Base-by-base conservation (phyloP, 768 basidiomycete species). In the Tylopilus vinaceipallidus region DNA sequence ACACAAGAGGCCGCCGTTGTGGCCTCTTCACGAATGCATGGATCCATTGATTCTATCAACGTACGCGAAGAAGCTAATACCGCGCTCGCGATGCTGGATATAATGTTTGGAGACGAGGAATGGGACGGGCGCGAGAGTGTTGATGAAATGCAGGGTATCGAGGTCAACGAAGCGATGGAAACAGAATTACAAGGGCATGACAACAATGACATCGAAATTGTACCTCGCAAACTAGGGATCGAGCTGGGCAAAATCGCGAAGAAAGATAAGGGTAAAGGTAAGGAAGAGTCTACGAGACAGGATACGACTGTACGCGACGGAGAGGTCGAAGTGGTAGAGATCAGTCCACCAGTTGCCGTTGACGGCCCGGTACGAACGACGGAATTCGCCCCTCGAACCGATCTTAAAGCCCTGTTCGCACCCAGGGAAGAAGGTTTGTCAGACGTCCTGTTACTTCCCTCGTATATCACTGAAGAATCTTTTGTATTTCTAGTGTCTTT, bases 351-450 rank as follows among this genome's bases (percentile, higher is more conserved):
- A 3, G 19, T 30, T 30, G 27, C 12, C 27, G 10, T 17, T 1
- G 16, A 47, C 3, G 23, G 17, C 7, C 23, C 45, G 6, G 26
- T 42, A 16, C 30, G 26, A 32, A 6, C 40, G 1, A 7, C 14
- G 16, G 44, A 44, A 47, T 45, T 43, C 49, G 42, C 47, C 4
- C 50, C 26, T 14, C 40, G n/a, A 35, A 62, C 58, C 8, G 80
- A 74, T 26, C 73, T 92, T 19, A 88, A 88, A 59, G 84, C 88
- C 54, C 70, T 91, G 6, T 91, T 92, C 56, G 82, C 82, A 16
- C 85, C 87, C 0, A 75, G 74, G 54, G 82, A 83, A 49, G 79
- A 84, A 61, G 78, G 86, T 84, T 56, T n/a, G 72, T 63, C 1
- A 8, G n/a, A 19, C 37, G 16, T 49, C 13, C 33, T 45, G 10